Evolutionary conservation across 2,329 filamentous ascomycete genomes (phyloP).

Genomic region (Aspergillus latus): DNA sequence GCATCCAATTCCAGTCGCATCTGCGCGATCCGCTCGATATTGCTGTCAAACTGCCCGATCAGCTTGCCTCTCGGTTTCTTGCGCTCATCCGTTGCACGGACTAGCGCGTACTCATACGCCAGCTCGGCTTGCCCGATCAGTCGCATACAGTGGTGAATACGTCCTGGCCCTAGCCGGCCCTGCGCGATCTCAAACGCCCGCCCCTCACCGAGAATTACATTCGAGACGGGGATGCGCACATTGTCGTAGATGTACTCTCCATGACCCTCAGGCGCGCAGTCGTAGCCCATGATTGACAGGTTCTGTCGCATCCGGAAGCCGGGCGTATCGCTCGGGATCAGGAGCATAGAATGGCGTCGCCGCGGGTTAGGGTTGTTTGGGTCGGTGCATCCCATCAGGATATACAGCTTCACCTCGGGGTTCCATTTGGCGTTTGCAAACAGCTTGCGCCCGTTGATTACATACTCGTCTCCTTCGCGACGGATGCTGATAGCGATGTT

Average conservation of each 20-base stretch:
- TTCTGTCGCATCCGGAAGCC: conserved; percentile 7
- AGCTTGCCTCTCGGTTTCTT: conserved; percentile 8
- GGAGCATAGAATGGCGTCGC: conserved; percentile 9
- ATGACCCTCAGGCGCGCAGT: conserved; percentile 10
- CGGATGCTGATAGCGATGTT: conserved; percentile 5
- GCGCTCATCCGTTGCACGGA: conserved; percentile 5
- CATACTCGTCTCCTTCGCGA: conserved; percentile 2
- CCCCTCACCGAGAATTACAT: conserved; percentile 9
- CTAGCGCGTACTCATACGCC: conserved; percentile 6
- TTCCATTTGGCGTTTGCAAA: conserved; percentile 9
- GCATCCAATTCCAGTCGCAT: conserved; percentile 40
- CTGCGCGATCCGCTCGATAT: conserved; percentile 12
- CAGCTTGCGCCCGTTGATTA: conserved; percentile 12
- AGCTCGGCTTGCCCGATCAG: conserved; percentile 11
- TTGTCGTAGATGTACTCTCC: conserved; percentile 10
- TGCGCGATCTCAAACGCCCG: conserved; percentile 12
- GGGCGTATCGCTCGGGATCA: conserved; percentile 7
- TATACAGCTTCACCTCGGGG: conserved; percentile 8
- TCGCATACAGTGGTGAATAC: conserved; percentile 14
- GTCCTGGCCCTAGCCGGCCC: conserved; percentile 9
- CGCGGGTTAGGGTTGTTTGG: conserved; percentile 3
- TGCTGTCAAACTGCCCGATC: conserved; percentile 9
- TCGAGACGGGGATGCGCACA: conserved; percentile 4
- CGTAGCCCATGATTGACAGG: conserved; percentile 14
- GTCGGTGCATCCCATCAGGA: conserved; percentile 13